These are phyloP conservation scores for Calonectria hawksworthii DNA, from an alignment of 2,329 filamentous ascomycete genomes.

Conservation along the genomic window DNA sequence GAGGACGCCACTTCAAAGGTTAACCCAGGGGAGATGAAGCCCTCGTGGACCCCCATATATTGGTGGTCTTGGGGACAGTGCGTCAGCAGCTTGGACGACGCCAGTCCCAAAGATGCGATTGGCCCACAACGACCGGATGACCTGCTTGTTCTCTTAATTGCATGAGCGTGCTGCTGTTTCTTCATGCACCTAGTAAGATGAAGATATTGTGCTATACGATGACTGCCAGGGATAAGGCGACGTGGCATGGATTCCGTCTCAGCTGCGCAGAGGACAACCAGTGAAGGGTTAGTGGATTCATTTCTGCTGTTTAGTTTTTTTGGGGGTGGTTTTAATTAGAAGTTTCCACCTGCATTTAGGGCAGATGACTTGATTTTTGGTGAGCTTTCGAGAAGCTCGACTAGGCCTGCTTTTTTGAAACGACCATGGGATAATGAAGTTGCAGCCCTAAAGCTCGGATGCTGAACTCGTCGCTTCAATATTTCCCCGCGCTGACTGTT, in stretches of 20 bases:
- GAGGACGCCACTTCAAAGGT: background rate
- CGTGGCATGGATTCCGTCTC: background rate
- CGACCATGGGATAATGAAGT: background rate
- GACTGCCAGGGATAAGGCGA: background rate
- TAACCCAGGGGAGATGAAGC: background rate
- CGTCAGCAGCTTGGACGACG: background rate
- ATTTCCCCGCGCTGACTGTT: background rate
- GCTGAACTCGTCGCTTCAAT: background rate
- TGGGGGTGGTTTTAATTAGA: background rate
- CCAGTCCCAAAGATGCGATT: background rate
- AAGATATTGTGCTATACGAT: background rate
- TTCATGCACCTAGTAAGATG: background rate
- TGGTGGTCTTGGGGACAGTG: background rate
- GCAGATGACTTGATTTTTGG: background rate
- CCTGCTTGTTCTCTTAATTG: constrained; percentile 4
- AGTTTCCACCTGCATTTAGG: background rate
- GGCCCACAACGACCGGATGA: background rate
- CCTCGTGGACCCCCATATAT: background rate
- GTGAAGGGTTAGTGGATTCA: background rate
- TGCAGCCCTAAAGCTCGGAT: background rate
- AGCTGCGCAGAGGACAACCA: background rate
- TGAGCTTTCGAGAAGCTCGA: background rate
- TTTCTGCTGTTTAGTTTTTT: background rate
- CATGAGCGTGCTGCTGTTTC: background rate
- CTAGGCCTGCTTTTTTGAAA: background rate